These are phyloP conservation scores for Penicillium italicum DNA, from an alignment of 2,329 filamentous ascomycete genomes.

Conservation along the genomic window DNA sequence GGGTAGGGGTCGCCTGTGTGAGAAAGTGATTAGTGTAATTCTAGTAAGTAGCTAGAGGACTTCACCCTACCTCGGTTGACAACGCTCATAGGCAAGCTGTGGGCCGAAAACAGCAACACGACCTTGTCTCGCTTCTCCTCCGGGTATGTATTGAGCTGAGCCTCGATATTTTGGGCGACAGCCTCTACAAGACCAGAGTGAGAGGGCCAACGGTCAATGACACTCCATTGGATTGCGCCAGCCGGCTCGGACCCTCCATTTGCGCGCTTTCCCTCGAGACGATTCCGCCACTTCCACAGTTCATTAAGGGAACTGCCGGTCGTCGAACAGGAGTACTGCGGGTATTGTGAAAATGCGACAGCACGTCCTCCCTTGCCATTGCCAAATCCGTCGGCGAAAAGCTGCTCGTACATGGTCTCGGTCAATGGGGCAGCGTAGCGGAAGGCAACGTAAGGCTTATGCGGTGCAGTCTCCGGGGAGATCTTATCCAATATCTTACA, in stretches of 20 bases:
- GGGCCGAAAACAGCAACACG: slow-evolving; percentile 87
- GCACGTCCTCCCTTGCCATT: slow-evolving; percentile 85
- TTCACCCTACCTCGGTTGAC: slow-evolving; percentile 72
- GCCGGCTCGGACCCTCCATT: slow-evolving; percentile 51
- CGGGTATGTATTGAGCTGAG: slow-evolving; percentile 77
- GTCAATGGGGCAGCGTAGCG: slow-evolving; percentile 91
- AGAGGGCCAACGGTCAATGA: slow-evolving; percentile 96
- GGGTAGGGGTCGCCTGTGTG: slow-evolving; percentile 81
- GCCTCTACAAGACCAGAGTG: slow-evolving; percentile 86
- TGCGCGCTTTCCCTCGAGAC: slow-evolving; percentile 70
- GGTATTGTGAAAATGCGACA: slow-evolving; percentile 96
- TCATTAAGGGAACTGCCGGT: slow-evolving; percentile 96
- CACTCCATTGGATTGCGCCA: slow-evolving; percentile 87
- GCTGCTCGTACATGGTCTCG: slow-evolving; percentile 81
- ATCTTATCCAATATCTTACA: slow-evolving; percentile 92
- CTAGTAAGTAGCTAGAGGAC: background rate
- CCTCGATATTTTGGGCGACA: slow-evolving; percentile 88
- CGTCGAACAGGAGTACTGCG: slow-evolving; percentile 96
- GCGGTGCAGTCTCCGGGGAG: slow-evolving; percentile 88
- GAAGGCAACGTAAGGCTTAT: slow-evolving; percentile 97
- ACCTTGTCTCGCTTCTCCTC: slow-evolving; percentile 74
- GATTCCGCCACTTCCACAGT: slow-evolving; percentile 92
- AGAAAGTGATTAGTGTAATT: slow-evolving; percentile 1
- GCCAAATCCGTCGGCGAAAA: slow-evolving; percentile 87
- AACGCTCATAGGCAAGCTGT: slow-evolving; percentile 94